Base-by-base conservation (phyloP, 306 rosid species). In the Bauhinia variegata region DNA sequence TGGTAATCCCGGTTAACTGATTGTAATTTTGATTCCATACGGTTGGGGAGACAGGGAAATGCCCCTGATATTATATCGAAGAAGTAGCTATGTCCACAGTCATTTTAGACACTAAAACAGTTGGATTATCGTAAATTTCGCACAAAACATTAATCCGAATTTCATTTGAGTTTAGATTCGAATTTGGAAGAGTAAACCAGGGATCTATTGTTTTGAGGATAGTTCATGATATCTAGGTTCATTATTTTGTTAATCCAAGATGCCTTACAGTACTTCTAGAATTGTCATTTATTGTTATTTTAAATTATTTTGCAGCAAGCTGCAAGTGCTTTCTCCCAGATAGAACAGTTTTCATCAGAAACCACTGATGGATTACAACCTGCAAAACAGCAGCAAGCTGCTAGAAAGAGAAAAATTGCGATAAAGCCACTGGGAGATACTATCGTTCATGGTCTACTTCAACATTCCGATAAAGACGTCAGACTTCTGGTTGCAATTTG, bases 401-500 rank as follows among this genome's bases (percentile, higher is more conserved):
- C 79, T 10, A 71, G 68, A 57, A 71, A 70, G 62, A 68, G 72
- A 57, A 81, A 85, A 23, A 75, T 72, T 36, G 75, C 84, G 28
- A 68, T 81, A 43, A 64, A 88, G 70, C 86, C 95, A 43, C 61
- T 95, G 74, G 78, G 60, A 60, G 62, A 67, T 60, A 77, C 73
- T 42, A 74, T 95, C 60, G 46, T 64, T 69, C 63, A 57, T 15
- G 72, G 86, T 67, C 66, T 95, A 81, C 84, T 88, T 74, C 85
- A 32, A 58, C 89, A 88, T 18, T 72, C 32, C 36, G 96, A 93
- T 71, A 88, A 90, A 79, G 99, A 88, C 34, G 95, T 93, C 39
- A 83, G 81, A 78, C 90, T 95, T 69, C 68, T 86, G 32, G 87
- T 88, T 73, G 95, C 96, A 39, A 73, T 90, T 19, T 95, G 96